Conservation (phyloP, 2,329 filamentous ascomycete species). For the Diaporthe nobilis region DNA sequence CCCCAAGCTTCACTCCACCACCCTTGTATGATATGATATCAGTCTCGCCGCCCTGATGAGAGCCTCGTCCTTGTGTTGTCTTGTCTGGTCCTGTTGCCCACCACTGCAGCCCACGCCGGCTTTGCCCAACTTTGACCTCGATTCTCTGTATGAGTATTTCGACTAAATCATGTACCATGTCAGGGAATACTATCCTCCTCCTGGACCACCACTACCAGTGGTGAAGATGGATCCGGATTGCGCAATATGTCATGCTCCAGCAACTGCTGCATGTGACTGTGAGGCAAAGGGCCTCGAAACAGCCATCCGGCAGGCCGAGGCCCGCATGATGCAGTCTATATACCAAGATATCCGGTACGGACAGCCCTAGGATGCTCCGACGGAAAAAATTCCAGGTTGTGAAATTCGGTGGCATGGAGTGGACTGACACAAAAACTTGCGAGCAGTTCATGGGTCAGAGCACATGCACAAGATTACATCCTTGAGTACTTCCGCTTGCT, state of each 20-base stretch:
- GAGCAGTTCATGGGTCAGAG: slow-evolving; percentile 73
- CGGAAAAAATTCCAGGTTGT: not conserved
- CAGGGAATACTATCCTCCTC: slow-evolving; percentile 40
- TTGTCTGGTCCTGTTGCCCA: slow-evolving; percentile 4
- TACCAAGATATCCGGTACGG: slow-evolving; percentile 76
- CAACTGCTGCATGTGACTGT: slow-evolving; percentile 72
- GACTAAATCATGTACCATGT: slow-evolving; percentile 42
- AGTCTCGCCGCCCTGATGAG: slow-evolving; percentile 42
- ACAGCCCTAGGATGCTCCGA: not conserved
- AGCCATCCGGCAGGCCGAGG: slow-evolving; percentile 74
- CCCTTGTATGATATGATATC: slow-evolving; percentile 48
- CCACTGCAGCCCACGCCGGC: slow-evolving; percentile 28
- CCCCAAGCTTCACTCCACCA: slow-evolving; percentile 43
- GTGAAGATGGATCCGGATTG: slow-evolving; percentile 79
- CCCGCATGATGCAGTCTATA: slow-evolving; percentile 73
- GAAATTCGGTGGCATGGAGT: not conserved
- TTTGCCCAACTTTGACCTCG: slow-evolving; percentile 48
- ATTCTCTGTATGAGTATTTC: slow-evolving; percentile 48
- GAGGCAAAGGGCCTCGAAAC: slow-evolving; percentile 76
- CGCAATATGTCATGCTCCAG: slow-evolving; percentile 75
- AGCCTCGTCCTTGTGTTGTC: slow-evolving; percentile 40
- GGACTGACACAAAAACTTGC: slow-evolving; percentile 6
- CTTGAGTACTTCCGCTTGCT: slow-evolving; percentile 75
- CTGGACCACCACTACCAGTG: slow-evolving; percentile 63
- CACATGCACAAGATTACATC: slow-evolving; percentile 77